A percentile compares a stretch with the other conserved stretches of the same genome.
These are phyloP conservation scores for Ogataea saltuana DNA, from an alignment of 805 yeast genomes.

Conservation along the genomic window DNA sequence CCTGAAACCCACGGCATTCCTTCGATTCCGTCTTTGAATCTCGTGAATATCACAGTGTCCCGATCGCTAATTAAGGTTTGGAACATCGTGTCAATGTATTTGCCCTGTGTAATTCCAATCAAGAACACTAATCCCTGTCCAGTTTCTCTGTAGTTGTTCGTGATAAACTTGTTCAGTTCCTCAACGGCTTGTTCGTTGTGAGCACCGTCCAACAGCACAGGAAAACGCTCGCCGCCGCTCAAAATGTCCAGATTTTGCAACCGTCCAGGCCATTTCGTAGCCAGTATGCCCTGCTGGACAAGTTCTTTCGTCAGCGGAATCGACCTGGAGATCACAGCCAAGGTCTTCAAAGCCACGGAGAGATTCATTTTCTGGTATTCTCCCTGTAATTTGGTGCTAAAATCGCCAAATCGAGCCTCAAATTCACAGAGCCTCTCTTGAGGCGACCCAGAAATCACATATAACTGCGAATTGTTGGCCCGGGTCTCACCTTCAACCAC, in stretches of 20 bases:
- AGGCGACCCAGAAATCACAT: constrained; percentile 9
- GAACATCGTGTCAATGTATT: constrained; percentile 55
- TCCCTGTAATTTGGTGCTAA: constrained; percentile 62
- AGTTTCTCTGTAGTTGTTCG: constrained; percentile 19
- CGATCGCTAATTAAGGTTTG: constrained; percentile 44
- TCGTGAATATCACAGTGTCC: constrained; percentile 63
- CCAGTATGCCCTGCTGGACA: constrained; percentile 51
- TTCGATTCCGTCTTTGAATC: constrained; percentile 63
- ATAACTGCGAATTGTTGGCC: constrained; percentile 33
- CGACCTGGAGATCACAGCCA: constrained; percentile 39
- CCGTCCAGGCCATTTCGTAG: constrained; percentile 85
- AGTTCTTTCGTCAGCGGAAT: constrained; percentile 27
- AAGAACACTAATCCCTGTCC: constrained; percentile 48
- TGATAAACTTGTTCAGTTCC: constrained; percentile 62
- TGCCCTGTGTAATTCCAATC: constrained; percentile 75
- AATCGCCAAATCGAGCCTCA: constrained; percentile 17
- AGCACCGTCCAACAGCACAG: constrained; percentile 81
- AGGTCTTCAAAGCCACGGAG: constrained; percentile 61
- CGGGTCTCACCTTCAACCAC: constrained; percentile 44
- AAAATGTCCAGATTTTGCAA: constrained; percentile 53
- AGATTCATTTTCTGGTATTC: constrained; percentile 71
- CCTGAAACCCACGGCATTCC: constrained; percentile 94
- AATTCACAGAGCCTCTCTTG: constrained; percentile 4
- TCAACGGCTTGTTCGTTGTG: constrained; percentile 85
- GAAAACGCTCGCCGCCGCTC: constrained; percentile 26